Evolutionary conservation across 1,284 basidiomycete species (phyloP), one percentile per base, ranked within the genome.

Genomic region (Apiotrichum gamsii): DNA sequence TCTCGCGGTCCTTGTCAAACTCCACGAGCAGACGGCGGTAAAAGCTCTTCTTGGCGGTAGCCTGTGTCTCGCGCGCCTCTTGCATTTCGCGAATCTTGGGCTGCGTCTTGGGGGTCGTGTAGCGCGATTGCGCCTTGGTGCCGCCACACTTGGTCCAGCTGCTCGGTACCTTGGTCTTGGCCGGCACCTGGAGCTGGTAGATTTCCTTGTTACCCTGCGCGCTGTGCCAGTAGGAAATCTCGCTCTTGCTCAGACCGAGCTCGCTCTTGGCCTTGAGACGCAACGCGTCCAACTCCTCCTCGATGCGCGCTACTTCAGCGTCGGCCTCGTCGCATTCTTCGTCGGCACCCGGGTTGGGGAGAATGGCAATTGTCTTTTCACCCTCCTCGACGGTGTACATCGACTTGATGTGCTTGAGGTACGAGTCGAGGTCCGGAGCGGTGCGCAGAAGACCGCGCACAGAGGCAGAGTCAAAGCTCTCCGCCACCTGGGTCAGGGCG

Each of bases 31-130:
- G 74, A n/a, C 82, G 79, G 52, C 77, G 77, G 67, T 84, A 88
- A 75, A 94, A 97, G 16, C 80, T 78, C 65, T 85, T 88, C 72
- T 89, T 82, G 6, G 82, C 82, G 1, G 80, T 78, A 46, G 78
- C 85, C 35, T 85, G 83, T 44, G 82, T 90, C 72, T 97, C 93
- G 25, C 87, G 81, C 4, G 88, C 90, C 73, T 97, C 93, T 70
- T 96, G 95, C 36, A 94, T 77, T 46, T 80, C 74, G 29, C 88
- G 82, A 45, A 96, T 81, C 20, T 81, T 80, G 3, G 78, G 65
- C 46, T 82, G 79, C 1, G 90, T 78, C 19, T 83, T 77, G 0
- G 85, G 84, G 3, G 90, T 84, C 14, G 82, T 75, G 76, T 84
- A 96, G 13, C 93, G 83, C 18, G 77, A 76, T 52, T 25, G 31